A percentile compares a stretch with the other conserved stretches of the same genome.
Conservation (phyloP, 2,329 filamentous ascomycete species). For the Cercospora sesami region DNA sequence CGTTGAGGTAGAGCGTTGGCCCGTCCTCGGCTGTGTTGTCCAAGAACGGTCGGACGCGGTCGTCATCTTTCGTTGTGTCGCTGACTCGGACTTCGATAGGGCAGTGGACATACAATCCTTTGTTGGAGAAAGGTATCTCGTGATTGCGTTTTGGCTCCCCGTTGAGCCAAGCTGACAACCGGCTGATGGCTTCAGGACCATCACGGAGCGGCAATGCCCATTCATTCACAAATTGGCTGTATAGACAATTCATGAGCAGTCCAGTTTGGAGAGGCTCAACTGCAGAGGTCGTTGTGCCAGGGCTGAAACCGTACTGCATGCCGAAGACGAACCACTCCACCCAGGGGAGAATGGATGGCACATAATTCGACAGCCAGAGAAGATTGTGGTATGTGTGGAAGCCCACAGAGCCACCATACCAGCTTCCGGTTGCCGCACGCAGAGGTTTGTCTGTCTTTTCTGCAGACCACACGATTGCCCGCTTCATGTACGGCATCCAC, state of each 20-base stretch:
- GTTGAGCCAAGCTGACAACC: constrained; percentile 84
- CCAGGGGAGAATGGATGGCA: constrained; percentile 78
- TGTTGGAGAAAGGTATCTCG: constrained; percentile 76
- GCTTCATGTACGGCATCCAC: constrained; percentile 93
- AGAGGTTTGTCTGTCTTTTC: constrained; percentile 68
- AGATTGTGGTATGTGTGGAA: constrained; percentile 92
- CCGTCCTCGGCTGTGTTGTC: constrained; percentile 69
- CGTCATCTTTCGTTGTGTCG: constrained; percentile 59
- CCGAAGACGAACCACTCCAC: constrained; percentile 97
- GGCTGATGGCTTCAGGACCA: constrained; percentile 80
- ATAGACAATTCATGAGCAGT: constrained; percentile 93
- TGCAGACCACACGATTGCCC: constrained; percentile 88
- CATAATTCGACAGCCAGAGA: constrained; percentile 73
- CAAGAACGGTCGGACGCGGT: constrained; percentile 60
- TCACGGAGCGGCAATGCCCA: constrained; percentile 88
- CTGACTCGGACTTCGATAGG: constrained; percentile 87
- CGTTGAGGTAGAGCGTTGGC: constrained; percentile 84
- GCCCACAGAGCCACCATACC: constrained; percentile 78
- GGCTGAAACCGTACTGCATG: constrained; percentile 90
- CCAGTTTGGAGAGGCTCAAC: constrained; percentile 78
- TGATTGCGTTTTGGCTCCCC: constrained; percentile 65
- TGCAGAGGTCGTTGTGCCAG: constrained; percentile 67
- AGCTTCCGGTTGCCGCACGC: constrained; percentile 63
- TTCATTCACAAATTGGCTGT: constrained; percentile 98
- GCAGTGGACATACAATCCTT: constrained; percentile 80